Evolutionary conservation across 2,329 filamentous ascomycete genomes (phyloP).

Genomic region (Alternaria angustiovoidea): DNA sequence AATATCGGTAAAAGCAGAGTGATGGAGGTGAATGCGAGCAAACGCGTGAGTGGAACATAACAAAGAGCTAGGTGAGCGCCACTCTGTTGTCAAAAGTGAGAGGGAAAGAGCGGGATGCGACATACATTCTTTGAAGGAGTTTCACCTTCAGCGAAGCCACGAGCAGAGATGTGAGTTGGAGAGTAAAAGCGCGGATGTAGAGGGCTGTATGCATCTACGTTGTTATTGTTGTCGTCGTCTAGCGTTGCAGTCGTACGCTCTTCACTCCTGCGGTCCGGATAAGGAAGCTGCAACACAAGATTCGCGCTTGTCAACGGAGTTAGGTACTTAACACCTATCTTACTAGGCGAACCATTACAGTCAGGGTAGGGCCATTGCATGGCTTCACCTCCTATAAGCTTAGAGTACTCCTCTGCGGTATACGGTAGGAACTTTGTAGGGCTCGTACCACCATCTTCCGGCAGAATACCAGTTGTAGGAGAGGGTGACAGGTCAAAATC

Average conservation of each 20-base stretch:
- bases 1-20: slow-evolving; percentile 1
- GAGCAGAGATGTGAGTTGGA: slow-evolving; percentile 33
- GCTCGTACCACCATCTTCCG: slow-evolving; percentile 23
- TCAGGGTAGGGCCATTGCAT: slow-evolving; percentile 28
- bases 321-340: slow-evolving; percentile 12
- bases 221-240: not conserved
- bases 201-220: slow-evolving; percentile 2
- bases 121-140: slow-evolving; percentile 46
- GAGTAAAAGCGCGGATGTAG: slow-evolving; percentile 44
- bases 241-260: slow-evolving; percentile 17
- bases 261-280: slow-evolving; percentile 26
- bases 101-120: slow-evolving; percentile 24
- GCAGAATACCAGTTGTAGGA: slow-evolving; percentile 17
- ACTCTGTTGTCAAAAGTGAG: slow-evolving; percentile 10
- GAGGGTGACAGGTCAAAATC: slow-evolving; percentile 25
- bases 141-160: slow-evolving; percentile 27
- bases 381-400: slow-evolving; percentile 34
- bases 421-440: slow-evolving; percentile 36
- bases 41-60: slow-evolving; percentile 5
- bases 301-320: slow-evolving; percentile 16
- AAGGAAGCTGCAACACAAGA: slow-evolving; percentile 13
- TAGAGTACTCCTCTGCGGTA: slow-evolving; percentile 38
- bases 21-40: slow-evolving; percentile 14
- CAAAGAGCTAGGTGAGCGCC: slow-evolving; percentile 9
- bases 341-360: slow-evolving; percentile 16